Evolutionary conservation across 2,329 filamentous ascomycete genomes (phyloP).

Genomic region (Penicillium thymicola): DNA sequence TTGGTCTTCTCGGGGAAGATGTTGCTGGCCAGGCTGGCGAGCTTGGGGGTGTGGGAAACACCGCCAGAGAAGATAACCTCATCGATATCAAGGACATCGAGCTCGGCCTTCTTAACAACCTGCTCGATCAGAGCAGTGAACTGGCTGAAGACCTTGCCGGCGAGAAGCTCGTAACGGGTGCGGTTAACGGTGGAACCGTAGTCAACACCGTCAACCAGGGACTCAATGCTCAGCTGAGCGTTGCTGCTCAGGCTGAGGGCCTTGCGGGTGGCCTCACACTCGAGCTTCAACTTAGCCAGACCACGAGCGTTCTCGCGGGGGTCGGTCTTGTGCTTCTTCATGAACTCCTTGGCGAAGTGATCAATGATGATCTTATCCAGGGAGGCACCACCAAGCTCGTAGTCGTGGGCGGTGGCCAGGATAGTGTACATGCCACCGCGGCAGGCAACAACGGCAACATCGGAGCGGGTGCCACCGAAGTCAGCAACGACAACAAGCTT

Average conservation of each 20-base stretch:
- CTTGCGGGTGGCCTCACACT: conserved; percentile 89
- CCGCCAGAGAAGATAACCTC: conserved; percentile 93
- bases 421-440: conserved; percentile 95
- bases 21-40: conserved; percentile 72
- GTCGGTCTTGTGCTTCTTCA: conserved; percentile 92
- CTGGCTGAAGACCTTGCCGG: conserved; percentile 79
- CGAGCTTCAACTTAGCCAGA: conserved; percentile 86
- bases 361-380: conserved; percentile 91
- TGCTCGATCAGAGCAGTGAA: conserved; percentile 83
- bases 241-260: conserved; percentile 83
- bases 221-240: conserved; percentile 90
- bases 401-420: conserved; percentile 90
- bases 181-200: conserved; percentile 91
- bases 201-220: conserved; percentile 81
- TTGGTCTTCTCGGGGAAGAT: conserved; percentile 78
- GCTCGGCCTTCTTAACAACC: conserved; percentile 81
- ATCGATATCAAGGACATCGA: conserved; percentile 89
- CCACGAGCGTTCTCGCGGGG: conserved; percentile 76
- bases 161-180: conserved; percentile 85
- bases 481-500: conserved; percentile 91
- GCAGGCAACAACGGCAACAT: conserved; percentile 85
- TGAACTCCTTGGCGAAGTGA: conserved; percentile 97
- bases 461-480: conserved; percentile 86
- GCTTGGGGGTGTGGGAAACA: conserved; percentile 87
- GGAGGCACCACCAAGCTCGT: conserved; percentile 81